Evolutionary conservation across 768 basidiomycete genomes (phyloP), one percentile per base, ranked within the genome.

Genomic region (Coprinopsis marcescibilis): DNA sequence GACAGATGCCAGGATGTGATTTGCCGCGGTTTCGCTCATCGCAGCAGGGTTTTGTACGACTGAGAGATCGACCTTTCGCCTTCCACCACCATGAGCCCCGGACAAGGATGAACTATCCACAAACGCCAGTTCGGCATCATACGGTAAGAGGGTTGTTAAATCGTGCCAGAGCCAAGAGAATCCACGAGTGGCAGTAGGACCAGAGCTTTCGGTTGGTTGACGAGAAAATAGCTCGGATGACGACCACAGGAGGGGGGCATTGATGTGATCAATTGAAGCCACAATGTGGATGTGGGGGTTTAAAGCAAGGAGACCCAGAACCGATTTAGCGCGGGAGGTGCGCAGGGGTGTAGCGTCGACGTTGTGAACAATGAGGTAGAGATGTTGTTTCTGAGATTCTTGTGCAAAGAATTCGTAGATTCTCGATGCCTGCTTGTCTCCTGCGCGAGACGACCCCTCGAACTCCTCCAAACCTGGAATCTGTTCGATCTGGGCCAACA

Each of bases 121-220:
- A 42, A 70, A 79, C 0, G 77, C 70, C 30, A 89, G 73, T 60
- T 97, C 93, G 50, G 76, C 73, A 60, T 88, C 82, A 69, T 94
- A 96, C 1, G 88, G 71, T 13, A 67, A 69, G 53, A 93, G 84
- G 1, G 95, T 96, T 3, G 92, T 90, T 19, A 91, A 63, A 63
- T 95, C 90, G 64, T 97, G 90, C 81, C 89, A 90, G 13, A 92
- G 67, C 81, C 89, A 91, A 1, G 78, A 65, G 59, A 79, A 85
- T 7, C 84, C 83, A 26, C 72, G 72, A 27, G 63, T 48, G 42
- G 62, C 61, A 6, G 60, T 55, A 4, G 54, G 7, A 14, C 55
- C 43, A 13, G 53, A 25, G 12, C 12, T 21, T 44, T 20, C 30
- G n/a, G 26, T 23, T 10, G 48, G 64, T 60, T 84, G 85, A 35